Conservation (phyloP, 148 eudicot genomes). For the Heliamphora exappendiculata region DNA sequence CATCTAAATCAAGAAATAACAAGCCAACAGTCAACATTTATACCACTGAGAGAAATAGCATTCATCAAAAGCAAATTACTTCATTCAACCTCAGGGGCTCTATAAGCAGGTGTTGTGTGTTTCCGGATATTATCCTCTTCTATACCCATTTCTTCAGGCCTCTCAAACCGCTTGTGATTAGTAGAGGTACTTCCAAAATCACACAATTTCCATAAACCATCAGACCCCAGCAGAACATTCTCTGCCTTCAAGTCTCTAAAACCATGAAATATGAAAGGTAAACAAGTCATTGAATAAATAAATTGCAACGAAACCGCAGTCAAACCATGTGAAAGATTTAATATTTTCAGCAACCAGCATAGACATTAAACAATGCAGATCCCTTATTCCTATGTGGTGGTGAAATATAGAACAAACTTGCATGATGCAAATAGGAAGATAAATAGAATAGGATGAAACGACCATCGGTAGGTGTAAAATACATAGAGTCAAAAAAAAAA, state of each 20-base stretch:
- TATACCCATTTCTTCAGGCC: slow-evolving; percentile 96
- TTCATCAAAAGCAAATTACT: slow-evolving; percentile 21
- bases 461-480: too few relatives aligned
- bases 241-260: slow-evolving; percentile 97
- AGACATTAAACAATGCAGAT: background rate
- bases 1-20: slow-evolving; percentile 61
- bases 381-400: background rate
- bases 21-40: slow-evolving; percentile 24
- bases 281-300: background rate
- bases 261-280: slow-evolving; percentile 12
- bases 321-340: background rate
- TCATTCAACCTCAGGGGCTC: slow-evolving; percentile 88
- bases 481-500: too few relatives aligned
- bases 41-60: slow-evolving; percentile 1
- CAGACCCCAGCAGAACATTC: slow-evolving; percentile 80
- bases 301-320: background rate
- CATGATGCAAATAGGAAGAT: background rate
- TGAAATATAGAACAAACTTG: background rate
- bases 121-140: slow-evolving; percentile 98
- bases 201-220: slow-evolving; percentile 94
- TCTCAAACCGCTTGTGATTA: slow-evolving; percentile 89
- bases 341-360: background rate
- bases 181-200: slow-evolving; percentile 96
- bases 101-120: slow-evolving; percentile 97
- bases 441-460: background rate